A percentile compares a stretch with the other conserved stretches of the same genome.
These are phyloP conservation scores for Dendrobium officinale DNA, from an alignment of 106 monocot genomes.

Conservation along the genomic window DNA sequence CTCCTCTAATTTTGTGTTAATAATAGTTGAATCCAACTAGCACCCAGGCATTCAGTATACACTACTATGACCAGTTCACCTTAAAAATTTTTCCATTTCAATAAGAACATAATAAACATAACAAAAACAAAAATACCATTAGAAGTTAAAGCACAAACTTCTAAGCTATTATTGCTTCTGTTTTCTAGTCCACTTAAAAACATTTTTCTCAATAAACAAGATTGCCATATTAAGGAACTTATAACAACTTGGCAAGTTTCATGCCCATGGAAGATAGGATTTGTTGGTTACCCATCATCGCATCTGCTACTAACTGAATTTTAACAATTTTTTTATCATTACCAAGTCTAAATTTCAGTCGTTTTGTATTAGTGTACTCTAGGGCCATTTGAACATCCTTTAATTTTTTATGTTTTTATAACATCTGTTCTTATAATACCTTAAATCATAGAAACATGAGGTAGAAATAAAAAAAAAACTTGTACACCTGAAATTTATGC, in stretches of 20 bases:
- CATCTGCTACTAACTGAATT: not conserved
- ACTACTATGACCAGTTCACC: not conserved
- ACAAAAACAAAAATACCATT: not conserved
- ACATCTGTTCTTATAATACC: no score
- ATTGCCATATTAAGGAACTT: not conserved
- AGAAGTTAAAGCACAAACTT: not conserved
- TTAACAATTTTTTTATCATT: not conserved
- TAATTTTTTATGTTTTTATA: no score
- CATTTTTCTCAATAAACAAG: not conserved
- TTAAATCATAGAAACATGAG: no score
- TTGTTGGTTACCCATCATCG: not conserved
- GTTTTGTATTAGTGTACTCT: no score
- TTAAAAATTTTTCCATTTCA: not conserved
- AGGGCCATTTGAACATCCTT: no score
- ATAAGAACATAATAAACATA: not conserved
- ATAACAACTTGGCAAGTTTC: not conserved
- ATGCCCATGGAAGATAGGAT: not conserved
- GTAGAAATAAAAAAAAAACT: no score
- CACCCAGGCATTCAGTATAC: not conserved
- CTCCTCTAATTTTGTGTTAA: not conserved
- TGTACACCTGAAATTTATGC: no score
- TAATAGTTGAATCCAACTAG: not conserved
- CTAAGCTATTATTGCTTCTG: not conserved
- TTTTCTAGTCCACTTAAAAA: not conserved
- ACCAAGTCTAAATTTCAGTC: no score